Conservation (phyloP, 1,139 yeast genomes). For the Zygosaccharomyces pseudobailii region DNA sequence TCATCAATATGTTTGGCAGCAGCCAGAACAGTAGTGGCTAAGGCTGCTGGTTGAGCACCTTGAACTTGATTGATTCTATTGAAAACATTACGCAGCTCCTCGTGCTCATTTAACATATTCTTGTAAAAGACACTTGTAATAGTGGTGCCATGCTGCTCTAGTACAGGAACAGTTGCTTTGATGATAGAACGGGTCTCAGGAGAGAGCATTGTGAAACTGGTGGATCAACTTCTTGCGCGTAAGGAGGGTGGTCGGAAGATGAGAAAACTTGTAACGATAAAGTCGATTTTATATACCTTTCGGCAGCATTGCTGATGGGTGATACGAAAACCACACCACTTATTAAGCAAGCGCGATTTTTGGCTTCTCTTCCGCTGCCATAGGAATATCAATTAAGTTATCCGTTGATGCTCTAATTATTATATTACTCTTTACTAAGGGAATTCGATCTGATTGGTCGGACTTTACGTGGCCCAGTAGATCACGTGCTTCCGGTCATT, state of each 20-base stretch:
- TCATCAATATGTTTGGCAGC: slow-evolving; percentile 65
- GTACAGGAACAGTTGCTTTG: slow-evolving; percentile 54
- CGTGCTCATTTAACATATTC: slow-evolving; percentile 49
- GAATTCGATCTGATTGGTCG: not conserved
- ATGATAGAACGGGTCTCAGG: slow-evolving; percentile 37
- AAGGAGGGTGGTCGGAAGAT: too few species aligned
- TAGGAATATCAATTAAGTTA: not conserved
- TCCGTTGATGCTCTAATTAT: not conserved
- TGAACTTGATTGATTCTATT: slow-evolving; percentile 54
- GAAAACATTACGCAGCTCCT: slow-evolving; percentile 55
- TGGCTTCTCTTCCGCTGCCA: too few species aligned
- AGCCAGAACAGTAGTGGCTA: slow-evolving; percentile 57
- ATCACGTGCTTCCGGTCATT: slow-evolving; percentile 5
- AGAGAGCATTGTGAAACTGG: slow-evolving; percentile 22
- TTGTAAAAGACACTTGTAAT: slow-evolving; percentile 53
- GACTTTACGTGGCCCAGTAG: not conserved
- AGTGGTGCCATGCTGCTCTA: slow-evolving; percentile 51
- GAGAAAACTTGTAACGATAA: not conserved
- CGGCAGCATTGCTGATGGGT: too few species aligned
- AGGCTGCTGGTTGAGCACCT: slow-evolving; percentile 57
- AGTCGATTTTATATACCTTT: not conserved
- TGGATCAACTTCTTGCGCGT: not conserved
- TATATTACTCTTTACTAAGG: not conserved
- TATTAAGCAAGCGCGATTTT: not conserved
- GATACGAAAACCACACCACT: not conserved